Conservation (phyloP, 495 filamentous ascomycete genomes). For the Beverwykella pulmonaria region DNA sequence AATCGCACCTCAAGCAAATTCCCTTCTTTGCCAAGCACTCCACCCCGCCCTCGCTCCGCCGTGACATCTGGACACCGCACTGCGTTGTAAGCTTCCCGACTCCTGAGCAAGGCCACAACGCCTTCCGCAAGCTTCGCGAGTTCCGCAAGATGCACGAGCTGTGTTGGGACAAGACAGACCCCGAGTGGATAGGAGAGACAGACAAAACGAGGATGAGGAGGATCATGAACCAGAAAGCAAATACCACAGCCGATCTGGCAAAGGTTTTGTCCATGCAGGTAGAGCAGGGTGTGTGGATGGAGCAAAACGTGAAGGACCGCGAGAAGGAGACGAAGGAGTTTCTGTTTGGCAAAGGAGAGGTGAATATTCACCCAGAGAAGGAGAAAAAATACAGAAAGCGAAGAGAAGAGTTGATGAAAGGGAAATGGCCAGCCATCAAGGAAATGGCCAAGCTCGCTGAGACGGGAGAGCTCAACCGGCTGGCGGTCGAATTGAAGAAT, state of each 20-base stretch:
- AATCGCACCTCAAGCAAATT: conserved; percentile 70
- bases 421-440: conserved; percentile 51
- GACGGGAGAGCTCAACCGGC: conserved; percentile 39
- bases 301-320: not conserved
- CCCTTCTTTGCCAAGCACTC: conserved; percentile 91
- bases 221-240: conserved; percentile 88
- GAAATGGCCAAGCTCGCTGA: conserved; percentile 36
- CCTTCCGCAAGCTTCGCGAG: conserved; percentile 81
- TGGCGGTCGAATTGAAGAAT: conserved; percentile 45
- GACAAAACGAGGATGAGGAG: conserved; percentile 12
- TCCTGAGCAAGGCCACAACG: conserved; percentile 66
- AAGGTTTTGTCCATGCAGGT: conserved; percentile 66
- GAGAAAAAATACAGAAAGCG: conserved; percentile 1
- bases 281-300: conserved; percentile 36
- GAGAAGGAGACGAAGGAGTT: not conserved
- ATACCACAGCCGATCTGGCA: conserved; percentile 82
- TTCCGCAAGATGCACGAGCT: conserved; percentile 71
- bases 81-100: conserved; percentile 72
- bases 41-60: conserved; percentile 73
- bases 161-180: conserved; percentile 57
- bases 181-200: conserved; percentile 56
- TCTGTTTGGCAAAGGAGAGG: not conserved
- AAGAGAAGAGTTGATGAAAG: conserved; percentile 22
- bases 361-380: not conserved
- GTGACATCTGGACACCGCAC: conserved; percentile 88